Evolutionary conservation across 2,329 filamentous ascomycete genomes (phyloP), one percentile per base, ranked within the genome.

Genomic region (Cladophialophora chaetospira): DNA sequence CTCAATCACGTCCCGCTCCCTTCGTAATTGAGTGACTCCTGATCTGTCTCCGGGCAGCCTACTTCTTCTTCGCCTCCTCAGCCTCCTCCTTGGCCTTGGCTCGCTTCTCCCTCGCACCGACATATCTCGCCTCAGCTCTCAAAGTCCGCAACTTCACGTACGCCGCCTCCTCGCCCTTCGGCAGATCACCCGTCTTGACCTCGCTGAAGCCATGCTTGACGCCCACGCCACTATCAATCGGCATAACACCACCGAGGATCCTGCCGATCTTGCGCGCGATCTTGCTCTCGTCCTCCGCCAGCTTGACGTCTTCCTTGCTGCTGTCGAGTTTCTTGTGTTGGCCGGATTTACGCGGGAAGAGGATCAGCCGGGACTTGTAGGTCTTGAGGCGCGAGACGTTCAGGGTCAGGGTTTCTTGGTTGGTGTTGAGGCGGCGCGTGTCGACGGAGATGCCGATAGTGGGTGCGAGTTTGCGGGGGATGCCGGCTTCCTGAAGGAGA

Each of bases 371-470:
- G 75, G 88, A 86, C 83, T 88, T 89, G 91, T 96, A 99, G 77
- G 91, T 91, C 86, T 97, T 92, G 75, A 99, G 91, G 75, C 94
- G 94, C 78, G 89, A 89, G 71, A 99, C 93, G 82, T 99, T 99
- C 84, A 84, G 84, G 77, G 90, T 84, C 72, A 97, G 88, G 68
- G 88, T 89, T 86, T 97, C 94, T 83, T 95, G 90, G 74, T 88
- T 94, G 74, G 96, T 88, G 86, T 97, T 99, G 82, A 90, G 87
- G 79, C 94, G 93, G 82, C 94, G 93, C 79, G 86, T 83, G 80
- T 99, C 94, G 82, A 99, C 93, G 68, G 91, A 78, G 80, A 99
- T 97, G 79, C 94, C 94, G 82, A 99, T 89, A 77, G 94, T 97
- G 73, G 88, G 86, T 70, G 94, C 94, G 71, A 95, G 85, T 78